phyloP scores from a whole-genome alignment of 169 alveolate genomes.

The Neospora caninum region DNA sequence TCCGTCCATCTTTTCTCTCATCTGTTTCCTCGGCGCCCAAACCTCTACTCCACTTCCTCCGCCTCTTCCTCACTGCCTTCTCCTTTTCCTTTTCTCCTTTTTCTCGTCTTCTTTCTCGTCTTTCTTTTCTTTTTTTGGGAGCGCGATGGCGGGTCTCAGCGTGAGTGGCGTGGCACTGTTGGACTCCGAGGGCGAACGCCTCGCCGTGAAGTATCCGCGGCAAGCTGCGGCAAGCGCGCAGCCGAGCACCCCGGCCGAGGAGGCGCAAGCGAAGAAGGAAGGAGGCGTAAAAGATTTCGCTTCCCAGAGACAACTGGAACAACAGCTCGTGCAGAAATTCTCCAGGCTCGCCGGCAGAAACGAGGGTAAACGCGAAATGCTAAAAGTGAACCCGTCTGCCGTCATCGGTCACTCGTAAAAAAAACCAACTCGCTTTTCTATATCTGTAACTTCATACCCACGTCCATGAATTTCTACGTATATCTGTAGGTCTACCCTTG shows the following conservation, averaged over 20 bases:
- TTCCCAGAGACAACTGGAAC: conserved; percentile 24
- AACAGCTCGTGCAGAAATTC: conserved; percentile 13
- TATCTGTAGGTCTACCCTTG: too few species aligned
- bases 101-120: background rate
- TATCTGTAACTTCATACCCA: too few species aligned
- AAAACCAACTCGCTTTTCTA: background rate
- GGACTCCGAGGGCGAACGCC: conserved; percentile 58
- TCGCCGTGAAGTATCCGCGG: conserved; percentile 46
- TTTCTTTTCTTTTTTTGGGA: background rate
- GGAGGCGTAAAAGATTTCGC: conserved; percentile 37
- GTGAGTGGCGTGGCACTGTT: conserved; percentile 27
- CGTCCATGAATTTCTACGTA: too few species aligned
- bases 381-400: too few species aligned
- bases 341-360: background rate
- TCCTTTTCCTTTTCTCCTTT: background rate
- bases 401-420: background rate
- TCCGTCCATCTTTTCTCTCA: background rate
- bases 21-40: conserved; percentile 22
- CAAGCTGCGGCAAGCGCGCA: background rate
- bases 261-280: background rate
- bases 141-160: background rate
- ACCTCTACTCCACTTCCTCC: background rate
- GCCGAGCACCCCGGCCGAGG: background rate
- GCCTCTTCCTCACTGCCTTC: background rate
- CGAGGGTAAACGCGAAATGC: background rate